Base-by-base conservation (phyloP, 768 basidiomycete genomes). In the Suillus decipiens region DNA sequence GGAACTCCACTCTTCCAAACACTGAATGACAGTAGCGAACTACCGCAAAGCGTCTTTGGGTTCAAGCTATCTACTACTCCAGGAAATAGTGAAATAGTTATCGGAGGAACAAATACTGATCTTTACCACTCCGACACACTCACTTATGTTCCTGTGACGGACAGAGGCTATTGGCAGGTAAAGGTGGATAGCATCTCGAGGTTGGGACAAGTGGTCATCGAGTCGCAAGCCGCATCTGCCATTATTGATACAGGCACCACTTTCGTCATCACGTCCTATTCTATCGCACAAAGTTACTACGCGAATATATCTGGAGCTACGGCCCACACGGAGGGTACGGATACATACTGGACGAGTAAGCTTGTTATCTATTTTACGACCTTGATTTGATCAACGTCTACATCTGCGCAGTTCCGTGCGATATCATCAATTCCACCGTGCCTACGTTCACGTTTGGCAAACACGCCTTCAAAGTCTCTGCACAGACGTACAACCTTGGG, bases 1-100 rank as follows among this genome's bases (percentile, higher is more conserved):
- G 66, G 64, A 1, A 66, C 66, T n/a, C 73, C 81, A 0, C 64
- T 81, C 37, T 79, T 83, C 67, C 74, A 82, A 47, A 78, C 75
- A 28, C 75, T 85, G 41, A 75, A 81, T 48, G 65, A 73, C 31
- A 67, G 73, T n/a, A 60, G 75, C 24, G 31, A 56, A 28, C 57
- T 69, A 6, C 57, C 64, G 31, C 19, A 34, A 31, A 43, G 31
- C 2, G 70, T 74, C 62, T 82, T 86, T 68, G 75, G 79, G 34
- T 83, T 87, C 72, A 81, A 80, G 72, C 69, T 86, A 17, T 73
- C 77, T 37, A 63, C 69, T 3, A 60, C 55, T 11, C n/a, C 53
- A 37, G 67, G 63, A 39, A 22, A 47, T 43, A 72, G 72, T 57
- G 57, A 66, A 31, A 6, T 71, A 61, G 59, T 31, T 14, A 45